These are phyloP conservation scores for Gracilariopsis chorda DNA, from an alignment of 23 red algal genomes.

Conservation along the genomic window DNA sequence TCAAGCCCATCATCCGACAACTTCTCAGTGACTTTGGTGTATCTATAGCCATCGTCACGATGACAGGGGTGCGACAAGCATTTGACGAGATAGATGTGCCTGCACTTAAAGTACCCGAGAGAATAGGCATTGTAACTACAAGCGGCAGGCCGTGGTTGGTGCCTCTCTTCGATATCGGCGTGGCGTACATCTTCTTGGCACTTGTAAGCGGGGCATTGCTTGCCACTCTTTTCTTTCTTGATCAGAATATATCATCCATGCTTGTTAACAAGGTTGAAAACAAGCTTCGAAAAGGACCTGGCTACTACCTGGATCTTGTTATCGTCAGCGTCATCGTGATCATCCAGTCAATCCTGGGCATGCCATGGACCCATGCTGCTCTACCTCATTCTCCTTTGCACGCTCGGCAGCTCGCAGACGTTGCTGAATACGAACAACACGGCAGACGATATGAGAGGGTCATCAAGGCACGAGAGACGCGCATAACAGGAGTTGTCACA, in stretches of 20 bases:
- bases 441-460: conserved; percentile 72
- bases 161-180: conserved; percentile 64
- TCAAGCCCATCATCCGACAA: conserved; percentile 75
- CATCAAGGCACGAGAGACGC: conserved; percentile 83
- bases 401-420: conserved; percentile 86
- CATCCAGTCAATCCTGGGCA: conserved; percentile 82
- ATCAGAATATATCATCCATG: conserved; percentile 93
- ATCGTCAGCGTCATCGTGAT: conserved; percentile 71
- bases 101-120: conserved; percentile 62
- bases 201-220: conserved; percentile 80
- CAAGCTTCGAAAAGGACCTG: conserved; percentile 84
- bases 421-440: conserved; percentile 83
- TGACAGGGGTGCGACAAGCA: conserved; percentile 65
- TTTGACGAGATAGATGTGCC: conserved; percentile 68
- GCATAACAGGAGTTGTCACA: conserved; percentile 64
- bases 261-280: conserved; percentile 91
- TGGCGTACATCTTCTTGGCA: conserved; percentile 86
- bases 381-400: conserved; percentile 97
- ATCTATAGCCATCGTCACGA: conserved; percentile 74
- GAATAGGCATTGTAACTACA: conserved; percentile 72
- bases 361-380: conserved; percentile 90
- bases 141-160: conserved; percentile 84
- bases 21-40: conserved; percentile 94
- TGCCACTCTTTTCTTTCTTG: conserved; percentile 87
- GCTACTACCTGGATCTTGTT: conserved; percentile 87